phyloP scores from a whole-genome alignment of 2,329 filamentous ascomycete species.

The Colletotrichum phormii region DNA sequence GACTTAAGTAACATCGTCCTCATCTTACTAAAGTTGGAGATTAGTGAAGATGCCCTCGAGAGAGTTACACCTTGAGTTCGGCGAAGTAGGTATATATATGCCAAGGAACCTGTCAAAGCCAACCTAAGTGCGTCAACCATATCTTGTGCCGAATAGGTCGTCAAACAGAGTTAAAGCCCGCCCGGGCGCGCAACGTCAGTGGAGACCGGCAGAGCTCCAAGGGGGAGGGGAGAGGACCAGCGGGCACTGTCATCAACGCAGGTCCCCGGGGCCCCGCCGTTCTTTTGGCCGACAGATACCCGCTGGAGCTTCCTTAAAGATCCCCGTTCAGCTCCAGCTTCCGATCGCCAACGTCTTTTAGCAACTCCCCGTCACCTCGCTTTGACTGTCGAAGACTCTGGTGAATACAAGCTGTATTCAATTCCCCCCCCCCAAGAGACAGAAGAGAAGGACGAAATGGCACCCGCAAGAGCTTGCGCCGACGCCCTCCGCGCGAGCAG shows the following conservation, averaged over 20 bases:
- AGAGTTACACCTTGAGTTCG: neutral
- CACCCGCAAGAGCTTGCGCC: neutral
- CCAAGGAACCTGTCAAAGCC: no score
- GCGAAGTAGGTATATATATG: neutral
- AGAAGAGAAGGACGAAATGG: conserved; percentile 3
- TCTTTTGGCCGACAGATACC: neutral
- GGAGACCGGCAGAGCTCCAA: neutral
- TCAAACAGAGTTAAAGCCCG: neutral
- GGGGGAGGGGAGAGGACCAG: neutral
- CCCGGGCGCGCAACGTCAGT: neutral
- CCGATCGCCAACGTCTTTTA: neutral
- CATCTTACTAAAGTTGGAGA: no score
- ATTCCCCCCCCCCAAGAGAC: neutral
- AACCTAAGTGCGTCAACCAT: no score
- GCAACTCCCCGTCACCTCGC: neutral
- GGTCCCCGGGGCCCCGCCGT: neutral
- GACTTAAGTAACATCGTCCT: no score
- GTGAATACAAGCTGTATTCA: no score
- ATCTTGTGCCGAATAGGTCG: no score
- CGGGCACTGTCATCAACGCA: neutral
- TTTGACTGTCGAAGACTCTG: no score
- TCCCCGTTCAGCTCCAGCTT: neutral
- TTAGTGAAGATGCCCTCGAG: neutral
- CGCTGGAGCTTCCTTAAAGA: neutral
- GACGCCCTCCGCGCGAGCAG: conserved; percentile 9